A percentile compares a stretch with the other conserved stretches of the same genome.
Evolutionary conservation across 371 early-diverging fungal species (phyloP).

Genomic region (Mortierella sp.): DNA sequence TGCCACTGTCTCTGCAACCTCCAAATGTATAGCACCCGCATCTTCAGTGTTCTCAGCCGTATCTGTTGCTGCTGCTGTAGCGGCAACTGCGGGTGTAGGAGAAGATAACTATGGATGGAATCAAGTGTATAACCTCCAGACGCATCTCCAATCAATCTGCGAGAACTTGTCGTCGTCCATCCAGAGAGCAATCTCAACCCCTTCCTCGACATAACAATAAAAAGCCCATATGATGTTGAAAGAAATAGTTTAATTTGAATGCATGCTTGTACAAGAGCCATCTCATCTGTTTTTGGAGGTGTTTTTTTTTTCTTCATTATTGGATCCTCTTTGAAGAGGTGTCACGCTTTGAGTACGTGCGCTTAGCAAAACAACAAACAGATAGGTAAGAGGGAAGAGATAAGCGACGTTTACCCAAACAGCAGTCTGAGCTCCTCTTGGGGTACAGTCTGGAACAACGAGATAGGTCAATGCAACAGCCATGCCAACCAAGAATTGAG

Average conservation of each 20-base stretch:
- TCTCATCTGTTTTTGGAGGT: not conserved
- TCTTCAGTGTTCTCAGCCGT: conserved; percentile 4
- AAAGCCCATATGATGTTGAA: not conserved
- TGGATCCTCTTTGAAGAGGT: conserved; percentile 61
- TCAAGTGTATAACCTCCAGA: conserved; percentile 6
- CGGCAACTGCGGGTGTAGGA: not conserved
- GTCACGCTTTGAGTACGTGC: conserved; percentile 67
- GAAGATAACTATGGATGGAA: conserved; percentile 8
- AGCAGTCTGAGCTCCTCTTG: conserved; percentile 72
- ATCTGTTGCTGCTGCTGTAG: conserved; percentile 4
- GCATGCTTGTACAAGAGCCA: no score
- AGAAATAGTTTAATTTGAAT: no score
- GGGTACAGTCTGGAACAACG: conserved; percentile 76
- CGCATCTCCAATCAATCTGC: conserved; percentile 13
- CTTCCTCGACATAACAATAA: not conserved
- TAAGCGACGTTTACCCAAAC: conserved; percentile 81
- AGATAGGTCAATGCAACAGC: conserved; percentile 76
- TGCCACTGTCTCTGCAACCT: conserved; percentile 18
- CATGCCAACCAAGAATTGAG: conserved; percentile 88
- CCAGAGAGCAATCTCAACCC: conserved; percentile 13
- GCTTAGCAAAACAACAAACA: conserved; percentile 83
- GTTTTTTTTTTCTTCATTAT: conserved; percentile 39
- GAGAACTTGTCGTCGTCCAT: conserved; percentile 17
- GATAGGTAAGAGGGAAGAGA: conserved; percentile 82
- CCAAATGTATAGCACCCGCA: conserved; percentile 7